Evolutionary conservation across 495 filamentous ascomycete genomes (phyloP).

Genomic region (Podospora conica): DNA sequence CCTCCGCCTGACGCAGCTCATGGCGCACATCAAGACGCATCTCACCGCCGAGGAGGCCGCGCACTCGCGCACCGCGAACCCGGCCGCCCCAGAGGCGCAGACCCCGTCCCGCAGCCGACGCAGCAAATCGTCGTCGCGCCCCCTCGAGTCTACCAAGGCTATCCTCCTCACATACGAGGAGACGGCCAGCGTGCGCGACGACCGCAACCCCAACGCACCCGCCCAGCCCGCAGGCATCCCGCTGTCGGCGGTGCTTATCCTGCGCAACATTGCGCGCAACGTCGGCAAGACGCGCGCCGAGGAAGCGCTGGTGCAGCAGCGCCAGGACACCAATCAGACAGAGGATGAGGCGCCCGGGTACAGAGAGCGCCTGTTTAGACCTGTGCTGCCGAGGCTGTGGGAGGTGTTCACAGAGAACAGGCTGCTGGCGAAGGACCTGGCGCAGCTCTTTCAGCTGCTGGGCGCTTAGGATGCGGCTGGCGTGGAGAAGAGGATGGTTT

Average conservation of each 20-base stretch:
- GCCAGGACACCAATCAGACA: constrained; percentile 17
- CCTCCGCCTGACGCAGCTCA: constrained; percentile 44
- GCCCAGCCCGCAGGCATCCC: constrained; percentile 77
- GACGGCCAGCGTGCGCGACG: constrained; percentile 63
- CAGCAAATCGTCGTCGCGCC: constrained; percentile 40
- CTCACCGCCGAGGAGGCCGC: constrained; percentile 40
- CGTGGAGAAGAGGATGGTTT: not conserved
- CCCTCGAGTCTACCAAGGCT: constrained; percentile 48
- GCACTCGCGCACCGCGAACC: constrained; percentile 8
- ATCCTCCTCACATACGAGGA: constrained; percentile 50
- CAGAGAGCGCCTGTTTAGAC: constrained; percentile 47
- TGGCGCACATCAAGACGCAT: constrained; percentile 60
- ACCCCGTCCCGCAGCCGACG: not conserved
- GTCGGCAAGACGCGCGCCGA: constrained; percentile 54
- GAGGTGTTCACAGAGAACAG: constrained; percentile 52
- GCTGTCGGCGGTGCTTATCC: constrained; percentile 72
- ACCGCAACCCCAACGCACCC: constrained; percentile 49
- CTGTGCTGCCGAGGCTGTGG: constrained; percentile 41
- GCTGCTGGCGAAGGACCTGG: constrained; percentile 33
- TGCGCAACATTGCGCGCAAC: constrained; percentile 82
- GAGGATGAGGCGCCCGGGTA: constrained; percentile 27
- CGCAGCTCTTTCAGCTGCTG: constrained; percentile 26
- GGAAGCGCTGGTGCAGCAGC: constrained; percentile 45
- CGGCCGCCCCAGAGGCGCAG: constrained; percentile 7
- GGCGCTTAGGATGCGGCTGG: not conserved